A percentile compares a stretch with the other conserved stretches of the same genome.
These are phyloP conservation scores for Yamadazyma membranifaciens DNA, from an alignment of 1,139 yeast genomes.

Conservation along the genomic window DNA sequence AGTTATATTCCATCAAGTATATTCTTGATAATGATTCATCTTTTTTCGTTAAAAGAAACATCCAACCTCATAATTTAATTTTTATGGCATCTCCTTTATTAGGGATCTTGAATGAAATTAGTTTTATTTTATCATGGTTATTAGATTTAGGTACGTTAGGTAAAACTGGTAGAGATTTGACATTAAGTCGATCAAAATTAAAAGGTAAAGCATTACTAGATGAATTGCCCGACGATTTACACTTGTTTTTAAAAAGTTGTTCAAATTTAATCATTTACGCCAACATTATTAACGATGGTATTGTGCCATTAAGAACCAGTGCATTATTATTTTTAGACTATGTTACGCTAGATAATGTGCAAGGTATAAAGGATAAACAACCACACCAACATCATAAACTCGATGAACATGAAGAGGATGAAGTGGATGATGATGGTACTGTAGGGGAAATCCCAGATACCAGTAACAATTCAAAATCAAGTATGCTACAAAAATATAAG, in stretches of 20 bases:
- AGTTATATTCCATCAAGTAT: conserved; percentile 86
- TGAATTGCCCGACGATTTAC: conserved; percentile 77
- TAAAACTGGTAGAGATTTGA: conserved; percentile 87
- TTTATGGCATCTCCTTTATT: conserved; percentile 84
- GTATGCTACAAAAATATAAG: conserved; percentile 15
- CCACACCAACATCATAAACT: too few species aligned
- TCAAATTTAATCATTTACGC: conserved; percentile 73
- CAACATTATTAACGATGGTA: conserved; percentile 85
- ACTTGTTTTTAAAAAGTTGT: conserved; percentile 61
- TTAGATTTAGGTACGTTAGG: conserved; percentile 88
- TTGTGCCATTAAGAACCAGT: conserved; percentile 75
- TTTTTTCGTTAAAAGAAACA: conserved; percentile 53
- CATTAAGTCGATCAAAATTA: conserved; percentile 41
- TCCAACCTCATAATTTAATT: conserved; percentile 68
- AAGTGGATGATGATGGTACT: conserved; percentile 9
- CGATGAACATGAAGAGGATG: conserved; percentile 7
- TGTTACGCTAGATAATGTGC: conserved; percentile 39
- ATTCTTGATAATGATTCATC: conserved; percentile 52
- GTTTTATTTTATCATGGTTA: conserved; percentile 79
- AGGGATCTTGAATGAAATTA: conserved; percentile 82
- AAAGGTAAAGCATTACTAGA: conserved; percentile 62
- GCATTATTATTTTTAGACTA: conserved; percentile 51
- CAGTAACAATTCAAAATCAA: conserved; percentile 7
- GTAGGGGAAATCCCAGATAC: conserved; percentile 15
- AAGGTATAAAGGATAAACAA: conserved; percentile 20